Evolutionary conservation across 768 basidiomycete genomes (phyloP).

Genomic region (Amanita exitialis): DNA sequence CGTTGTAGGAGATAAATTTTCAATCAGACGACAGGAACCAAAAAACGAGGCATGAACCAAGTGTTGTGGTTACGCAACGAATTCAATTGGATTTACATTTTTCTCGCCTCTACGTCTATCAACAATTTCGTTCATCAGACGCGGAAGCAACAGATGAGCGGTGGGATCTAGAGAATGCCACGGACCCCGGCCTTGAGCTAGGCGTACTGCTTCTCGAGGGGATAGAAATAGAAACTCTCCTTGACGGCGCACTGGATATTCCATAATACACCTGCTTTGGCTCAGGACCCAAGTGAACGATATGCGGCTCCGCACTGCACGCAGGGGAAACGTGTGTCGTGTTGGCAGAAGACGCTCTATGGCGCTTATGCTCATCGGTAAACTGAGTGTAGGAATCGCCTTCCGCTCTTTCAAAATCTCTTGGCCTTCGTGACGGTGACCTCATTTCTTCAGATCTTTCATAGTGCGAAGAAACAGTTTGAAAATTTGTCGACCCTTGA

Average conservation of each 20-base stretch:
- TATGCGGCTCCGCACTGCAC: not conserved
- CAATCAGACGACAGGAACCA: too few relatives aligned
- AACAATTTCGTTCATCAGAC: not conserved
- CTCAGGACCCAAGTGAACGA: conserved; percentile 3
- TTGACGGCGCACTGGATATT: not conserved
- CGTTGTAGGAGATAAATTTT: too few relatives aligned
- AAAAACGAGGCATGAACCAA: too few relatives aligned
- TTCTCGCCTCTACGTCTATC: too few relatives aligned
- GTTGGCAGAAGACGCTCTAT: not conserved
- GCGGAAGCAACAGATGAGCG: not conserved
- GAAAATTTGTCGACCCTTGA: not conserved
- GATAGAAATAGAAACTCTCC: conserved; percentile 4
- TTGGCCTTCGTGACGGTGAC: not conserved
- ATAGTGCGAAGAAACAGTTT: not conserved
- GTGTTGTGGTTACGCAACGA: too few relatives aligned
- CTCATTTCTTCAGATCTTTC: not conserved
- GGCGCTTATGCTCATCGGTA: not conserved
- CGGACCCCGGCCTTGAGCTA: not conserved
- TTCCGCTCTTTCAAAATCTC: not conserved
- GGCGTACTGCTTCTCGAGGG: not conserved
- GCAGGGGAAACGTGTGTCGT: not conserved
- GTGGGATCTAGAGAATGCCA: not conserved
- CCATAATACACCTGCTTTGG: not conserved
- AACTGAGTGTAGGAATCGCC: not conserved
- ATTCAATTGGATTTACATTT: too few relatives aligned